Conservation (phyloP, 139 green algal species). For the Chloropicon primus region DNA sequence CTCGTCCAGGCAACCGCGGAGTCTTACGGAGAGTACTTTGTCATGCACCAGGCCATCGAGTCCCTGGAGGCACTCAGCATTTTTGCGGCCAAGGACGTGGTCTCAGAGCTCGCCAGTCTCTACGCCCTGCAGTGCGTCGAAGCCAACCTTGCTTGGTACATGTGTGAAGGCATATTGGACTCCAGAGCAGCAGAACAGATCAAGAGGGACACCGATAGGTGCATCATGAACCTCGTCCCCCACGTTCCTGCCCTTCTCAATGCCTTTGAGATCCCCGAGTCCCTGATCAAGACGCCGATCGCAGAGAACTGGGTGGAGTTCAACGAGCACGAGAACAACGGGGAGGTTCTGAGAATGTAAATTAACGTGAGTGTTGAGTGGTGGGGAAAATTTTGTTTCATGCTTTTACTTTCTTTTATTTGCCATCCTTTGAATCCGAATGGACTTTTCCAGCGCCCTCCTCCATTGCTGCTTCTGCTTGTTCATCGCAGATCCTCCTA, state of each 20-base stretch:
- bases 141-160: conserved; percentile 56
- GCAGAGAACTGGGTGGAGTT: conserved; percentile 67
- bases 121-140: conserved; percentile 55
- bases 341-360: conserved; percentile 32
- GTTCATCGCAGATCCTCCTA: neutral
- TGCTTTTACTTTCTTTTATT: neutral
- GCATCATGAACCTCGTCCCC: conserved; percentile 34
- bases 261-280: conserved; percentile 69
- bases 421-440: neutral
- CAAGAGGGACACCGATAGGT: conserved; percentile 23
- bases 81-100: conserved; percentile 14
- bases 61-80: neutral
- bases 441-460: neutral
- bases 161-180: conserved; percentile 44
- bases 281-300: conserved; percentile 69
- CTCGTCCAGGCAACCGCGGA: conserved; percentile 41
- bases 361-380: no score
- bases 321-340: conserved; percentile 56
- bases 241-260: conserved; percentile 34
- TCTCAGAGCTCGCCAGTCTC: conserved; percentile 37
- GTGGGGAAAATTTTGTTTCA: no score
- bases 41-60: conserved; percentile 43
- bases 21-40: conserved; percentile 65
- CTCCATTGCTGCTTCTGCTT: neutral
- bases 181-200: conserved; percentile 22